Base-by-base conservation (phyloP, 495 filamentous ascomycete genomes). In the Xylaria venustula region DNA sequence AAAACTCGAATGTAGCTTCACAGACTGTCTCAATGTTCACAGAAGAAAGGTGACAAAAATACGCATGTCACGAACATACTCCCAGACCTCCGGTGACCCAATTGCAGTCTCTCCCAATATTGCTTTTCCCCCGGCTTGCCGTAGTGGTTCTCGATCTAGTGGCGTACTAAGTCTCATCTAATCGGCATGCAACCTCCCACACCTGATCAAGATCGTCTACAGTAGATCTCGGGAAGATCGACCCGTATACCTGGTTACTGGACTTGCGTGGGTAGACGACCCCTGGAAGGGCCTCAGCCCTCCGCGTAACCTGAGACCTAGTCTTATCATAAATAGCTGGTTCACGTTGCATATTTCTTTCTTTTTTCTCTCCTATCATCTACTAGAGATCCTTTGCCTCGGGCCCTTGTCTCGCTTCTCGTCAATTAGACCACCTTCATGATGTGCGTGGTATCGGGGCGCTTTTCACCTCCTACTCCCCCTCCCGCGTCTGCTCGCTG, bases 221-320 rank as follows among this genome's bases (percentile, higher is more conserved):
- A 34, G 15, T 28, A 42, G 37, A 54, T 58, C 45, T 60, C 57
- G 57, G 57, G 57, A 52, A 20, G 57, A 52, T 52, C 22, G 57
- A 45, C 57, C 57, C 57, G 30, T 60, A 36, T 44, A 52, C 57
- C 47, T 60, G 57, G 57, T 52, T 52, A 26, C 36, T 30, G 47
- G 48, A 26, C 48, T 52, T 52, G 32, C 26, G 19, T 26, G 4
- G 47, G 25, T 19, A 14, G 17, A 19, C 22, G 25, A 26, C 32
- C 28, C 55, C 23, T 20, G 55, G 46, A 44, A 20, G 22, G 19
- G n/a, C 28, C 42, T 54, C 50, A 54, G 41, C 58, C 50, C 48
- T 22, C 37, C 40, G 58, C 49, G 58, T 53, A 61, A 61, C 58
- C 30, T 42, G 50, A 61, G 58, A 61, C 42, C 40, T 48, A 19